Percentiles rank a stretch among this genome's conserved stretches.
Evolutionary conservation across 176 grass and related monocot species (phyloP).

Genomic region (Hsuehochloa calcarea): DNA sequence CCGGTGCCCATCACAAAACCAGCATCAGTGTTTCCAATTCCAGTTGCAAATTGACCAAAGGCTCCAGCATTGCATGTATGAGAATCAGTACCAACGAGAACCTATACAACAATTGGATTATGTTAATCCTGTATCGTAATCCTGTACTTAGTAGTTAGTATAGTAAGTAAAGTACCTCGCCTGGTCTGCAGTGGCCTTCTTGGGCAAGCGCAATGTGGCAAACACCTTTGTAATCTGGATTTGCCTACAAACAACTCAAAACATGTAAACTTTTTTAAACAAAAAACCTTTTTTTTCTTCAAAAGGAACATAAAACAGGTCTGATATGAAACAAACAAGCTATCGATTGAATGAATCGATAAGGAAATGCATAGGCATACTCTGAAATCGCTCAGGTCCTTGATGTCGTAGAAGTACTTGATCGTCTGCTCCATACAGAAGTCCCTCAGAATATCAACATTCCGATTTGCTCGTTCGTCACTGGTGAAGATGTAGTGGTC

Average conservation of each 20-base stretch:
- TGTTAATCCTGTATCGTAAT: background rate
- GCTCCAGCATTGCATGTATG: slow-evolving; percentile 98
- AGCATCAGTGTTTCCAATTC: slow-evolving; percentile 96
- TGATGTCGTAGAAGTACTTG: slow-evolving; percentile 96
- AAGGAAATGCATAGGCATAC: slow-evolving; percentile 18
- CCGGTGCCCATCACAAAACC: slow-evolving; percentile 93
- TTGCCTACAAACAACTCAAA: slow-evolving; percentile 51
- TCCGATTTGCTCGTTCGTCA: slow-evolving; percentile 86
- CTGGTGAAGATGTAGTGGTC: slow-evolving; percentile 95
- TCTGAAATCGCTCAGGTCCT: slow-evolving; percentile 77
- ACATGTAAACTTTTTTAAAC: background rate
- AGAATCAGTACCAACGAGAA: slow-evolving; percentile 94
- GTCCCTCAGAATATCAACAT: slow-evolving; percentile 89
- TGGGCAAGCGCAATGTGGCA: slow-evolving; percentile 92
- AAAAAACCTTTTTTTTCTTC: background rate
- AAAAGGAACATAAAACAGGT: background rate
- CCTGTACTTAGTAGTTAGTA: background rate
- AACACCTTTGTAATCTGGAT: slow-evolving; percentile 96
- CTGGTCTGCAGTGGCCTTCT: slow-evolving; percentile 93
- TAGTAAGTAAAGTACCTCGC: slow-evolving; percentile 55
- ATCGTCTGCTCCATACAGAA: slow-evolving; percentile 81
- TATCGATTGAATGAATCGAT: background rate
- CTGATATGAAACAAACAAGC: slow-evolving; percentile 1
- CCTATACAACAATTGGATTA: slow-evolving; percentile 40
- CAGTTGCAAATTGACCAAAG: slow-evolving; percentile 94